These are phyloP conservation scores for Pythium pectinolyticum DNA, from an alignment of 352 stramenopile species.

Conservation along the genomic window DNA sequence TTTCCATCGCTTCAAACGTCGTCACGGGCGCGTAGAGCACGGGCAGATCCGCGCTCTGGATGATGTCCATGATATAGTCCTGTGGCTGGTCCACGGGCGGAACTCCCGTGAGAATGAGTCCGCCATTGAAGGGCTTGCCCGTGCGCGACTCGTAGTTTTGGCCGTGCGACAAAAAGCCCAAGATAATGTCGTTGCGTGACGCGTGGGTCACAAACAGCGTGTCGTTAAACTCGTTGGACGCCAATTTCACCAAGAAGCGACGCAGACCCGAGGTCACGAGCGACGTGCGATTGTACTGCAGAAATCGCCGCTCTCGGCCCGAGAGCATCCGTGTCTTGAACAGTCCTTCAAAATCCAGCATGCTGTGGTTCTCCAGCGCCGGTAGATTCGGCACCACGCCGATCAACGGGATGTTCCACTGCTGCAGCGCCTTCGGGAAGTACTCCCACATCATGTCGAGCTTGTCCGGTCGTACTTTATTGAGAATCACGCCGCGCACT, in stretches of 20 bases:
- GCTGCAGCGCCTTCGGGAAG: slow-evolving; percentile 81
- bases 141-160: slow-evolving; percentile 74
- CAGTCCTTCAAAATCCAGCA: slow-evolving; percentile 89
- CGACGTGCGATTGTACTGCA: slow-evolving; percentile 74
- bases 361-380: slow-evolving; percentile 74
- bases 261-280: slow-evolving; percentile 87
- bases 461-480: slow-evolving; percentile 91
- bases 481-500: slow-evolving; percentile 95
- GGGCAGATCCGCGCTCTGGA: slow-evolving; percentile 53
- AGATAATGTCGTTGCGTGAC: slow-evolving; percentile 89
- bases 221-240: slow-evolving; percentile 67
- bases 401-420: slow-evolving; percentile 80
- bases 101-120: slow-evolving; percentile 86
- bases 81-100: slow-evolving; percentile 74
- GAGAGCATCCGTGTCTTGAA: slow-evolving; percentile 76
- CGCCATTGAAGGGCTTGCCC: slow-evolving; percentile 72
- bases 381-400: slow-evolving; percentile 83
- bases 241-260: slow-evolving; percentile 81
- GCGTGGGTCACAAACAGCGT: slow-evolving; percentile 90
- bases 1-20: slow-evolving; percentile 82
- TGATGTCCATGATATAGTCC: slow-evolving; percentile 78
- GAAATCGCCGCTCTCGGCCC: slow-evolving; percentile 52
- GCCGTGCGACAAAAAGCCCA: slow-evolving; percentile 81
- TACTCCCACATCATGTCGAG: slow-evolving; percentile 86
- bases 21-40: slow-evolving; percentile 78